Percentiles rank a stretch among this genome's conserved stretches.
Conservation (phyloP, 768 basidiomycete genomes). For the Phanerochaete sordida region DNA sequence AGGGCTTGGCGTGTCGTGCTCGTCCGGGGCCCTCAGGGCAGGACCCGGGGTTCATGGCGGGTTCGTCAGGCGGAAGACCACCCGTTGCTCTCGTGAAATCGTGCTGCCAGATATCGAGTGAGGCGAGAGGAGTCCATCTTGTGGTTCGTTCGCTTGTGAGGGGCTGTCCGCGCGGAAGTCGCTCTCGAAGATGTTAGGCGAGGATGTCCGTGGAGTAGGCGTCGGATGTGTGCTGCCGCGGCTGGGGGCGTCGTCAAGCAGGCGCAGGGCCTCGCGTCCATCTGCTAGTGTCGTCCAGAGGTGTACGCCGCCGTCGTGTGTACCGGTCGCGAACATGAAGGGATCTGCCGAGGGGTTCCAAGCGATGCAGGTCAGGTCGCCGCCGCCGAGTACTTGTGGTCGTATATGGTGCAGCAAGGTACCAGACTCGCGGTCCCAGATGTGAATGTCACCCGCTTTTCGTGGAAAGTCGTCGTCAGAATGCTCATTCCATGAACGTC, state of each 20-base stretch:
- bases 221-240: constrained; percentile 12
- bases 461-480: constrained; percentile 1
- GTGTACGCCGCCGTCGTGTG: constrained; percentile 69
- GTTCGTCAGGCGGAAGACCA: neutral
- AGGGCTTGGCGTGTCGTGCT: too few species aligned
- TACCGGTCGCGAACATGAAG: constrained; percentile 69
- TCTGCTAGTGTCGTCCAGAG: constrained; percentile 49
- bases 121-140: neutral
- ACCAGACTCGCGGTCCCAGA: constrained; percentile 83
- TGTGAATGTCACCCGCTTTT: constrained; percentile 75
- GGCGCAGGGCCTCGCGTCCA: neutral
- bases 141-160: neutral
- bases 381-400: constrained; percentile 52
- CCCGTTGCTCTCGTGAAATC: neutral
- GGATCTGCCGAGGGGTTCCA: constrained; percentile 69
- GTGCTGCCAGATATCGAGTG: neutral
- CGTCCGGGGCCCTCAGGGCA: neutral
- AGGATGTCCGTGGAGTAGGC: constrained; percentile 11
- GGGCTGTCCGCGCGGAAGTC: constrained; percentile 12
- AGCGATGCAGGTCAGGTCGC: constrained; percentile 71
- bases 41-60: too few species aligned
- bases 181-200: constrained; percentile 9
- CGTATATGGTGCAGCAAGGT: constrained; percentile 67
- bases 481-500: neutral
- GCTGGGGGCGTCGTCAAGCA: neutral